Conservation (phyloP, 163 green algal species). For the Prototheca wickerhamii region DNA sequence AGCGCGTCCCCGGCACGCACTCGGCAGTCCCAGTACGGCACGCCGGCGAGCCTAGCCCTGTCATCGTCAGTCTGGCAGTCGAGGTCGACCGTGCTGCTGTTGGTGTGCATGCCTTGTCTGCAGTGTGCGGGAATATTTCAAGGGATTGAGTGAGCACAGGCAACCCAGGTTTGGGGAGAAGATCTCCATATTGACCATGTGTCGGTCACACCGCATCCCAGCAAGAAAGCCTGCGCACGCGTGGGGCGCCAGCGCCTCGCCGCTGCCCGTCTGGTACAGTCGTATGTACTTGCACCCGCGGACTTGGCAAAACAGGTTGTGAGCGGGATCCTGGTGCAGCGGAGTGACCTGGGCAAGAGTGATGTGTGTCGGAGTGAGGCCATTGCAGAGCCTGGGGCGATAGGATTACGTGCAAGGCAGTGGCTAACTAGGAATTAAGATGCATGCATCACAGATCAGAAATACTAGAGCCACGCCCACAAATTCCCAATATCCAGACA, state of each 20-base stretch:
- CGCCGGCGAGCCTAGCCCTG: slow-evolving; percentile 13
- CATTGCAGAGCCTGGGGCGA: background rate
- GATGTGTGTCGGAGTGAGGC: background rate
- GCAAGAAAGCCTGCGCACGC: background rate
- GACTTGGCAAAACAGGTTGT: slow-evolving; percentile 88
- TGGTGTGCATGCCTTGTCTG: slow-evolving; percentile 54
- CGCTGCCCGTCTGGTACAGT: slow-evolving; percentile 60
- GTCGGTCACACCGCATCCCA: too few relatives aligned
- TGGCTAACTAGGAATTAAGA: background rate
- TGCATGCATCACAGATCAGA: background rate
- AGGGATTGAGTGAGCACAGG: too few relatives aligned
- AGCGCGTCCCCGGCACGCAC: slow-evolving; percentile 76
- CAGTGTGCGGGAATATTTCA: background rate
- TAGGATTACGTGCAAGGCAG: too few relatives aligned
- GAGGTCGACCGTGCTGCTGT: slow-evolving; percentile 61
- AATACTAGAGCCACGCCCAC: background rate
- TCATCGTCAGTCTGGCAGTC: slow-evolving; percentile 9
- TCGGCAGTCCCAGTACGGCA: slow-evolving; percentile 57
- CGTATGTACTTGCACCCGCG: slow-evolving; percentile 89
- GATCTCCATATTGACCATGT: too few relatives aligned
- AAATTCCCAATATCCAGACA: background rate
- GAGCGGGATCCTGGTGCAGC: slow-evolving; percentile 77
- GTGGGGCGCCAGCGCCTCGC: slow-evolving; percentile 48
- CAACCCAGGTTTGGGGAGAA: too few relatives aligned
- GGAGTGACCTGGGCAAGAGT: slow-evolving; percentile 61